These are phyloP conservation scores for Friedmanniomyces simplex DNA, from an alignment of 495 filamentous ascomycete species.

Conservation along the genomic window DNA sequence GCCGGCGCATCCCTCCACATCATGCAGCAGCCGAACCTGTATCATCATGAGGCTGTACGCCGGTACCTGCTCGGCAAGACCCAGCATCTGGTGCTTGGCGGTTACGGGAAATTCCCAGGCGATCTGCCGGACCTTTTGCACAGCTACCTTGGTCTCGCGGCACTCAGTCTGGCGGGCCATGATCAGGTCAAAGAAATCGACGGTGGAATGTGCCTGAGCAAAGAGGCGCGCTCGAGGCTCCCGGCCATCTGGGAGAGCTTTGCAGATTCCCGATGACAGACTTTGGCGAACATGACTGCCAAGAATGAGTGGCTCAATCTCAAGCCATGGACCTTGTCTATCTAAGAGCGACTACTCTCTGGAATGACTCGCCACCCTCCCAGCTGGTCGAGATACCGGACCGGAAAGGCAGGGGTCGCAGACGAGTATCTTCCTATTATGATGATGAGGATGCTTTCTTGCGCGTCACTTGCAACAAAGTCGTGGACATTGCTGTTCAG, in stretches of 20 bases:
- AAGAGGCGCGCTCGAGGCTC: conserved; percentile 9
- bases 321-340: neutral
- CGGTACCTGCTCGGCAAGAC: conserved; percentile 76
- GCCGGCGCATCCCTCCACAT: conserved; percentile 64
- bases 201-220: conserved; percentile 19
- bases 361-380: too few relatives aligned
- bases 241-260: conserved; percentile 9
- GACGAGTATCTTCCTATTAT: too few relatives aligned
- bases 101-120: conserved; percentile 75
- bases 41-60: conserved; percentile 51
- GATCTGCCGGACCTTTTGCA: conserved; percentile 84
- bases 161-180: conserved; percentile 40
- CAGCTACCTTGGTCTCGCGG: conserved; percentile 76
- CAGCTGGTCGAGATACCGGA: too few relatives aligned
- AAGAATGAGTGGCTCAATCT: neutral
- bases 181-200: conserved; percentile 22
- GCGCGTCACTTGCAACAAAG: too few relatives aligned
- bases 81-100: conserved; percentile 74
- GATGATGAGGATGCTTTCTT: too few relatives aligned
- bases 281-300: neutral
- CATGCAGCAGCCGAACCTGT: conserved; percentile 50
- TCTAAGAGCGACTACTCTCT: too few relatives aligned
- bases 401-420: too few relatives aligned
- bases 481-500: too few relatives aligned
- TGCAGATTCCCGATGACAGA: neutral